Conservation (phyloP, 169 alveolate species). For the Cystoisospora suis region DNA sequence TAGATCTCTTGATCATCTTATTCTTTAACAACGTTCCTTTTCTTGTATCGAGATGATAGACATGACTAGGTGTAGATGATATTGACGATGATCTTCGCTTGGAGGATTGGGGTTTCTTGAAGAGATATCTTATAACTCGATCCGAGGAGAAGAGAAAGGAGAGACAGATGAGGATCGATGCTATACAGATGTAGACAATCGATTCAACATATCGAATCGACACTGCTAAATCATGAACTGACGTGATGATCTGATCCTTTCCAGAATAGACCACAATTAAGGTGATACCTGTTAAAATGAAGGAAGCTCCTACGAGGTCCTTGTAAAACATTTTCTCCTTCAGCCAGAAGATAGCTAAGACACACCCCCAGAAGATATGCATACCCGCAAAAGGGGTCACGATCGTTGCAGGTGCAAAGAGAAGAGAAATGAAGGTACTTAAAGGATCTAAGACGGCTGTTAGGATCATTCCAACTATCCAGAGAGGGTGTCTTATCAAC, state of each 20-base stretch:
- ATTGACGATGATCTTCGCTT: too few relatives aligned
- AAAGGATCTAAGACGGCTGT: slow-evolving; percentile 1
- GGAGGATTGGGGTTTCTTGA: not conserved
- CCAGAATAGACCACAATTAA: slow-evolving; percentile 41
- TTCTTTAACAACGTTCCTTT: too few relatives aligned
- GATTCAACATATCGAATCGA: not conserved
- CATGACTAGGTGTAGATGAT: too few relatives aligned
- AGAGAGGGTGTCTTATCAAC: not conserved
- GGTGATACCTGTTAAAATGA: slow-evolving; percentile 19
- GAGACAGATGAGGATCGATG: not conserved
- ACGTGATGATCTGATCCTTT: not conserved
- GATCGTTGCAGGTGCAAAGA: slow-evolving; percentile 23
- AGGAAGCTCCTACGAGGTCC: slow-evolving; percentile 27
- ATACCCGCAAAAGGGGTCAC: slow-evolving; percentile 19
- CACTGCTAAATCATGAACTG: not conserved
- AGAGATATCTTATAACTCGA: not conserved
- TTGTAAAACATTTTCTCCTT: not conserved
- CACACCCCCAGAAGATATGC: slow-evolving; percentile 29
- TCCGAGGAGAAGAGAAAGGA: slow-evolving; percentile 23
- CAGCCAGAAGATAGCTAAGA: not conserved
- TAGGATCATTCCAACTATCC: slow-evolving; percentile 7
- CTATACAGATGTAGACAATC: not conserved
- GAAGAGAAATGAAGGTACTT: not conserved
- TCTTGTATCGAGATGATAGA: too few relatives aligned
- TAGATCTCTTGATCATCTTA: too few relatives aligned